Percentiles rank a stretch among this genome's conserved stretches.
Evolutionary conservation across 768 basidiomycete species (phyloP).

Genomic region (Exidia glandulosa): DNA sequence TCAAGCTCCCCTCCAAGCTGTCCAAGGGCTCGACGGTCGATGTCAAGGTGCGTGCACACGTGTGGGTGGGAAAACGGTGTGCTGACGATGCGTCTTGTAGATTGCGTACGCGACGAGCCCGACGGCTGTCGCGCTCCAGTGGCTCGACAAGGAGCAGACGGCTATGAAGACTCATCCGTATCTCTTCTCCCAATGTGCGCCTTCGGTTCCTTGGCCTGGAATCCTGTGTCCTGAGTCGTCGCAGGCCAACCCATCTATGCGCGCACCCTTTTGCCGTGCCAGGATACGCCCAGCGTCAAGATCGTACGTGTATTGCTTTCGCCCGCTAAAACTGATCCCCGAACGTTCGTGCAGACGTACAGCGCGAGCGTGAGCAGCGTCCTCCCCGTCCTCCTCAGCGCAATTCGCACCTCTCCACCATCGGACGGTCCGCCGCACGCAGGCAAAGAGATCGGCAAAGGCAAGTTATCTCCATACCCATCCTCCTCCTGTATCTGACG

Average conservation of each 20-base stretch:
- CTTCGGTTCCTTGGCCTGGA: too few species aligned
- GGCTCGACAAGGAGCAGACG: conserved; percentile 83
- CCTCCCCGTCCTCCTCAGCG: conserved; percentile 83
- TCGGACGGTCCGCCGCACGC: conserved; percentile 58
- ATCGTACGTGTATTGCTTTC: too few species aligned
- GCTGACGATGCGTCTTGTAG: neutral
- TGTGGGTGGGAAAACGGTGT: neutral
- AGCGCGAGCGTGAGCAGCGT: conserved; percentile 63
- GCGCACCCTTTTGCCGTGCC: conserved; percentile 65
- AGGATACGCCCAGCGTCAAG: conserved; percentile 87
- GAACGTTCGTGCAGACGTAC: too few species aligned
- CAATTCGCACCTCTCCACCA: conserved; percentile 67
- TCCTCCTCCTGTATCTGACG: neutral
- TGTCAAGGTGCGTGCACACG: conserved; percentile 20
- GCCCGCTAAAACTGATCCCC: too few species aligned
- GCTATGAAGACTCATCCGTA: conserved; percentile 78
- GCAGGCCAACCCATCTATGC: conserved; percentile 75
- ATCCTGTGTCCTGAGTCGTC: neutral
- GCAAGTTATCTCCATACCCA: neutral
- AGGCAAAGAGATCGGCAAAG: conserved; percentile 59
- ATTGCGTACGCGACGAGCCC: conserved; percentile 66
- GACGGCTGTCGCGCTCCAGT: conserved; percentile 70
- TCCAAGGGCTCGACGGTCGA: conserved; percentile 29
- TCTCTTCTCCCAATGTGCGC: conserved; percentile 72
- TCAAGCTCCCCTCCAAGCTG: conserved; percentile 38